Evolutionary conservation across 169 alveolate species (phyloP).

Genomic region (Plasmodium berghei): DNA sequence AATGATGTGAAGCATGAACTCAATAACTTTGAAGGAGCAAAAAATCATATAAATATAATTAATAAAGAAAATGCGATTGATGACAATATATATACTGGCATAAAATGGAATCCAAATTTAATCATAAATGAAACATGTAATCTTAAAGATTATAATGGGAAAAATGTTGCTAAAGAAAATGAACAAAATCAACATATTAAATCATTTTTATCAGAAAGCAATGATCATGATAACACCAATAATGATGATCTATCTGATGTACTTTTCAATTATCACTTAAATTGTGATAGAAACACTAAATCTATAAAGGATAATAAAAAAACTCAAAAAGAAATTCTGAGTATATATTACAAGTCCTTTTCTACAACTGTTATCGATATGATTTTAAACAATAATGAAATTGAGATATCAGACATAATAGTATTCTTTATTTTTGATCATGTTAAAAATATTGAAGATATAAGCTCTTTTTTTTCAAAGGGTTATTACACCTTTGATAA

Average conservation of each 20-base stretch:
- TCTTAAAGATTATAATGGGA: neutral
- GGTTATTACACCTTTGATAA: slow-evolving; percentile 45
- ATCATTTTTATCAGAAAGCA: neutral
- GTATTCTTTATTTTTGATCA: slow-evolving; percentile 55
- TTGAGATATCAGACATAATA: slow-evolving; percentile 54
- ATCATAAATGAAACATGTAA: neutral
- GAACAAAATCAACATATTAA: neutral
- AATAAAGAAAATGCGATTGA: neutral
- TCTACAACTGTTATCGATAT: slow-evolving; percentile 55
- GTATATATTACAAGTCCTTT: slow-evolving; percentile 58
- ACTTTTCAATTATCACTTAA: slow-evolving; percentile 57
- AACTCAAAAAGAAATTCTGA: slow-evolving; percentile 52
- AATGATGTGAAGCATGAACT: neutral
- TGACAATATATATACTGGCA: neutral
- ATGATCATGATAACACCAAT: slow-evolving; percentile 6
- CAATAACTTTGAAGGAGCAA: neutral
- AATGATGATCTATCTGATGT: slow-evolving; percentile 11
- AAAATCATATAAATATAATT: slow-evolving; percentile 4
- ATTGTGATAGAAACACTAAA: slow-evolving; percentile 47
- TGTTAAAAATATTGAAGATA: slow-evolving; percentile 48
- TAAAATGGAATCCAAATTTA: neutral
- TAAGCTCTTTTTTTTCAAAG: slow-evolving; percentile 36
- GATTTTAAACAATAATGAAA: slow-evolving; percentile 42
- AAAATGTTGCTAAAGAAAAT: neutral
- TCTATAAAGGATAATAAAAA: slow-evolving; percentile 59